These are phyloP conservation scores for Gracilaria caudata DNA, from an alignment of 23 red algal genomes.

Conservation along the genomic window DNA sequence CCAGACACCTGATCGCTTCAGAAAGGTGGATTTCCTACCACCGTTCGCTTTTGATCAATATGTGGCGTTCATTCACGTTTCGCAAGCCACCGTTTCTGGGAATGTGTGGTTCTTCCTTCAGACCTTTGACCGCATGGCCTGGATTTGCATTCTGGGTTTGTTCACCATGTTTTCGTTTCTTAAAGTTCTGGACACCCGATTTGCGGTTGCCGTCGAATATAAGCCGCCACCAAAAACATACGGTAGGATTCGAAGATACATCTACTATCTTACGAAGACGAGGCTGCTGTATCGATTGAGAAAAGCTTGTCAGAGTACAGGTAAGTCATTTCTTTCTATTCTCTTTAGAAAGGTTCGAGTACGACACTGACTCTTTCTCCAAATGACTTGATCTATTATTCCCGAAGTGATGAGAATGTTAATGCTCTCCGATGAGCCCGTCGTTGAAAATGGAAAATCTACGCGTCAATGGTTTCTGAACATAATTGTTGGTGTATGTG, in stretches of 20 bases:
- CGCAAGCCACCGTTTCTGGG: neutral
- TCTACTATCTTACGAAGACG: neutral
- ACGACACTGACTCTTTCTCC: neutral
- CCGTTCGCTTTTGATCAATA: constrained; percentile 22
- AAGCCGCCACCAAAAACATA: neutral
- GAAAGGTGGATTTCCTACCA: constrained; percentile 32
- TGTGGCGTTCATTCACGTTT: neutral
- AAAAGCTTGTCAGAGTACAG: constrained; percentile 40
- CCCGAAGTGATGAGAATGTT: neutral
- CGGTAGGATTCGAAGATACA: neutral
- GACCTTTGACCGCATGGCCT: too few species aligned
- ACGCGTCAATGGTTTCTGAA: constrained; percentile 50
- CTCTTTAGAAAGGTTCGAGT: too few species aligned
- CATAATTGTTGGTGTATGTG: constrained; percentile 22
- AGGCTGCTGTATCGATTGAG: neutral
- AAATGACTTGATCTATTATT: neutral
- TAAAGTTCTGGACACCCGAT: constrained; percentile 22
- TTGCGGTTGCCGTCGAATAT: neutral
- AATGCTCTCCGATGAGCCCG: too few species aligned
- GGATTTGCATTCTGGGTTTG: constrained; percentile 13
- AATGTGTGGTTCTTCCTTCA: constrained; percentile 23
- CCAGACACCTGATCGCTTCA: constrained; percentile 8
- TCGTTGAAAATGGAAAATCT: neutral
- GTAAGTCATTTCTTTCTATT: neutral
- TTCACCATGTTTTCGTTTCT: constrained; percentile 12